Base-by-base conservation (phyloP, 164 flowering plant species). In the Platanus orientalis region DNA sequence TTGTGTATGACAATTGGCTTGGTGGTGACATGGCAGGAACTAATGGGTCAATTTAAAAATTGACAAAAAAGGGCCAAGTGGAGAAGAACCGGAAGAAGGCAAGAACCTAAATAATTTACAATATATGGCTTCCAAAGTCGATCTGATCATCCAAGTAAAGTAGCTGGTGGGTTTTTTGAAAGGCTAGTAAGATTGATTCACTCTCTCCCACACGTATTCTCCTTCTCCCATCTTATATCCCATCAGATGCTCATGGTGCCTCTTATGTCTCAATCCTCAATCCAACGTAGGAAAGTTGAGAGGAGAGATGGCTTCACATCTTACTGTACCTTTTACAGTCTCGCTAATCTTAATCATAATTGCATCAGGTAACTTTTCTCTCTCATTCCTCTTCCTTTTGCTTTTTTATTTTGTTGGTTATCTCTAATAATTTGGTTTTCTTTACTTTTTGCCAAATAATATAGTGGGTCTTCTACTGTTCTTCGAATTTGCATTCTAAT, bases 171-270 rank as follows among this genome's bases (percentile, higher is more conserved):
- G 9, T 7, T 73, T 67, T 47, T 23, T 39, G 5, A 2, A 42
- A 6, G 42, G 51, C 24, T 48, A 32, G 30, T 25, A 0, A 56
- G 17, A 6, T 32, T 53, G 34, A 16, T 55, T 63, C 51, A 7
- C 64, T 40, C 59, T 57, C 63, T 44, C 58, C 60, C 36, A 34
- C 77, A 78, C 82, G 73, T 71, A 75, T 73, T 78, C 79, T 60
- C 64, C 69, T 26, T 52, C 42, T 48, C 26, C 25, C 61, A 23
- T 29, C 49, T 34, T 66, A 58, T 57, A 62, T 71, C 26, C 42
- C 9, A 14, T 20, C 20, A 2, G 9, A 21, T 0, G 2, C 32
- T 49, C 11, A 53, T 42, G 24, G 3, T 40, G 30, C 36, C 57
- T 53, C 12, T 34, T 6, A 0, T 23, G 26, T 44, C 12, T 34